phyloP scores from a whole-genome alignment of 2,329 filamentous ascomycete species.

The Fusarium piperis region DNA sequence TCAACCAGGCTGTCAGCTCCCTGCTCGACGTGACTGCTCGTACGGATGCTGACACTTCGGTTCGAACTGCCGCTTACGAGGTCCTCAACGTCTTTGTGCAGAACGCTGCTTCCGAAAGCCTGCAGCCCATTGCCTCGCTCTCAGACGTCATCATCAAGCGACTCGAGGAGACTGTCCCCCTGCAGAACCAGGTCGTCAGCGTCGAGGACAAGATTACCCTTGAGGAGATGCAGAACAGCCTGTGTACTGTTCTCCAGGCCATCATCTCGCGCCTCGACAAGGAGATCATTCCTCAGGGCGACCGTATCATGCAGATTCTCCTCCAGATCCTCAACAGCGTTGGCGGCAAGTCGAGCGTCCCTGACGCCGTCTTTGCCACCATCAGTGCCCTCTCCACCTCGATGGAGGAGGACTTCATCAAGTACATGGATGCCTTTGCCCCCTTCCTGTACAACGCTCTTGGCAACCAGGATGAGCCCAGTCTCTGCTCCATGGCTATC shows the following conservation, averaged over 20 bases:
- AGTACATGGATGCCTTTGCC: slow-evolving; percentile 96
- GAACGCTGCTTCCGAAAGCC: slow-evolving; percentile 87
- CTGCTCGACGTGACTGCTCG: slow-evolving; percentile 87
- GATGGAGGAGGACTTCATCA: slow-evolving; percentile 90
- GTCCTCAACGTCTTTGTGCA: slow-evolving; percentile 95
- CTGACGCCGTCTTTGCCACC: slow-evolving; percentile 91
- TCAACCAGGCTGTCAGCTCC: slow-evolving; percentile 89
- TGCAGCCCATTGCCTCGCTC: slow-evolving; percentile 81
- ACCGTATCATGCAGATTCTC: slow-evolving; percentile 91
- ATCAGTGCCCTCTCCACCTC: slow-evolving; percentile 92
- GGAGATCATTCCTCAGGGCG: slow-evolving; percentile 88
- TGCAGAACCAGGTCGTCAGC: slow-evolving; percentile 94
- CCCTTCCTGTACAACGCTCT: slow-evolving; percentile 95
- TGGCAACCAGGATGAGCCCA: slow-evolving; percentile 93
- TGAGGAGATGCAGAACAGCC: slow-evolving; percentile 97
- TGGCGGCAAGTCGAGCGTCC: slow-evolving; percentile 89
- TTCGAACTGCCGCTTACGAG: slow-evolving; percentile 96
- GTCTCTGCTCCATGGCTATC: slow-evolving; percentile 95
- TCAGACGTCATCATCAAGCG: slow-evolving; percentile 91
- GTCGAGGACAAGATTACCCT: slow-evolving; percentile 96
- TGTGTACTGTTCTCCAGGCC: slow-evolving; percentile 89
- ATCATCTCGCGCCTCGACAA: slow-evolving; percentile 92
- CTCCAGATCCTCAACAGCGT: slow-evolving; percentile 82
- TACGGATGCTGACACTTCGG: slow-evolving; percentile 82
- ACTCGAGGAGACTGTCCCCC: slow-evolving; percentile 86